Conservation (phyloP, 352 stramenopile species). For the Phytophthora multivora region DNA sequence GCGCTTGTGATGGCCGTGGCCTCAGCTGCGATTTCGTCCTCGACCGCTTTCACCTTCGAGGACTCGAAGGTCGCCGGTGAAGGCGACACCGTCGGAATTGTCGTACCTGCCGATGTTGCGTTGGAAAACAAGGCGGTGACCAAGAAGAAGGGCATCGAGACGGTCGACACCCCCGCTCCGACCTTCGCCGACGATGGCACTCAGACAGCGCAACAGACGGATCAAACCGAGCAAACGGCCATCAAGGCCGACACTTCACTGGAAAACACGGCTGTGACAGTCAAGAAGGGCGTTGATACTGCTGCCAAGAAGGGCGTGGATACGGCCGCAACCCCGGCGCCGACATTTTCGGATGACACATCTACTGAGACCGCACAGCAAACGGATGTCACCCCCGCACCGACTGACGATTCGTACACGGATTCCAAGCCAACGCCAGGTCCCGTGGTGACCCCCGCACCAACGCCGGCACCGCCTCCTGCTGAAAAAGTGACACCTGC, state of each 20-base stretch:
- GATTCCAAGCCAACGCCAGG: slow-evolving; percentile 14
- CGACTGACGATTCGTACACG: slow-evolving; percentile 20
- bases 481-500: slow-evolving; percentile 7
- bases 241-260: slow-evolving; percentile 14
- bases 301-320: slow-evolving; percentile 10
- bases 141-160: slow-evolving; percentile 20
- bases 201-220: slow-evolving; percentile 3
- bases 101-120: slow-evolving; percentile 22
- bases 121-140: slow-evolving; percentile 23
- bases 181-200: slow-evolving; percentile 18
- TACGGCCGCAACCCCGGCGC: slow-evolving; percentile 22
- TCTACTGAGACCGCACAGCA: slow-evolving; percentile 21
- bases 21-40: slow-evolving; percentile 22
- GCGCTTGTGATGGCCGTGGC: slow-evolving; percentile 31
- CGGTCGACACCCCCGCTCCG: slow-evolving; percentile 8
- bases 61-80: slow-evolving; percentile 31
- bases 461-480: background rate
- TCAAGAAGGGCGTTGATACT: slow-evolving; percentile 4
- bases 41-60: slow-evolving; percentile 25
- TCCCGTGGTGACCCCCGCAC: slow-evolving; percentile 16
- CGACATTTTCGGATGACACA: slow-evolving; percentile 22
- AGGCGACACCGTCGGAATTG: slow-evolving; percentile 27
- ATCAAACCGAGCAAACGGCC: slow-evolving; percentile 5
- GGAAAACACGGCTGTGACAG: slow-evolving; percentile 12
- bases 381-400: slow-evolving; percentile 21